Base-by-base conservation (phyloP, 495 filamentous ascomycete species). In the Durotheca rogersii region DNA sequence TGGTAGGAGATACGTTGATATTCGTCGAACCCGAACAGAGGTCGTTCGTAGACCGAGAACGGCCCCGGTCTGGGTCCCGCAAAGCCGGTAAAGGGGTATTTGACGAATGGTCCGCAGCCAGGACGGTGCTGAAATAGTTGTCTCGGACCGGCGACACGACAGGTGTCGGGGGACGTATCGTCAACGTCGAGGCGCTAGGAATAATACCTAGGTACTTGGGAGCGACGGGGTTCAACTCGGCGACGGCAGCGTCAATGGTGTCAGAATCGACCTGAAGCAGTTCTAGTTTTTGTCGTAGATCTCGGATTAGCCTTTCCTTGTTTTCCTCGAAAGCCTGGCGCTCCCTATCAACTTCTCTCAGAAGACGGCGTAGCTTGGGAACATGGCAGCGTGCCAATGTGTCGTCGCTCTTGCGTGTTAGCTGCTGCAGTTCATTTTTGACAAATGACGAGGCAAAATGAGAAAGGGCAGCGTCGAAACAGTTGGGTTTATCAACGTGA, bases 381-480 rank as follows among this genome's bases (percentile, higher is more conserved):
- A 66, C 53, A 20, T 60, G 35, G 38, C 55, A 50, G 7, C 59
- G 56, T 16, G 57, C 62, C 19, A 66, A 42, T 34, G 53, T 52
- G 27, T 63, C 52, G 47, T 63, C 62, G 38, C 56, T 43, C 36
- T 63, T 56, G 4, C 34, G 62, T 5, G 62, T 58, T 17, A 63
- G 16, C 18, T 45, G 53, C 23, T 58, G 55, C n/a, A 66, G 37
- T 48, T 66, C 56, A 0, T 55, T 45, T 43, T 56, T 63, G 32
- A 66, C 60, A 42, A 52, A 66, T 6, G 35, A 47, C 1, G 60
- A 47, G 9, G 56, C 60, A 31, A 63, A 66, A 18, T 60, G 52
- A 12, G 57, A 53, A 32, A 65, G 41, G 11, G 62, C 62, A 51
- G 32, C 50, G 32, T 66, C 33, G 17, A 55, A 39, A 20, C 47